Evolutionary conservation across 2,329 filamentous ascomycete genomes (phyloP), one percentile per base, ranked within the genome.

Genomic region (Herpotrichia juniperi): DNA sequence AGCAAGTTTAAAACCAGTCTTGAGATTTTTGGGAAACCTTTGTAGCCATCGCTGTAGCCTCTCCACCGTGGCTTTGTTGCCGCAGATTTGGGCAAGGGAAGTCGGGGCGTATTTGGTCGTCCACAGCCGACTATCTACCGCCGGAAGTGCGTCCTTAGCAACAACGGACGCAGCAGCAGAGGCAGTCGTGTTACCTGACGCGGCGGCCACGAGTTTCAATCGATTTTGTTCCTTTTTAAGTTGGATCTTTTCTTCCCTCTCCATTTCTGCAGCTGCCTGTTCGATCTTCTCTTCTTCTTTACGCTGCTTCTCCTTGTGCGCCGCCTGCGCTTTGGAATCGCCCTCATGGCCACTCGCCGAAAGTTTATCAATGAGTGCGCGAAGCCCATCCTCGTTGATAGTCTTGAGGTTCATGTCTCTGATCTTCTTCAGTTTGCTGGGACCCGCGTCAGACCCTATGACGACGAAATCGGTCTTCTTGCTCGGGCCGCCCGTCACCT

Each of bases 101-200:
- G 89, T 90, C 2, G 94, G 94, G 0, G 94, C 94, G 74, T 99
- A 97, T 66, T 97, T 97, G 39, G 88, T 90, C 1, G 94, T 99
- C 89, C 94, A 96, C 1, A 99, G 80, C 21, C 71, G 66, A 39
- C 62, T 68, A 45, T 75, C 72, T 0, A 68, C 63, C 4, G 51
- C 52, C 4, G 68, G 60, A 4, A 58, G 65, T 48, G 58, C 53
- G 31, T 42, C 57, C 35, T 60, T 60, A n/a, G 52, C 44, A 24
- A 51, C 59, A 43, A 64, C 54, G 46, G 43, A 31, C 10, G 61
- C 42, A 32, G 19, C 59, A 7, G 43, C 59, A 32, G 63, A 56
- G 22, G 58, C 46, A 43, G 78, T 74, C 35, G 76, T 79, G 43
- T 62, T 67, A 37, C 74, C 71, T 39, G 71, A 61, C 28, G 62